Base-by-base conservation (phyloP, 495 filamentous ascomycete species). In the Chaetomidium leptoderma region DNA sequence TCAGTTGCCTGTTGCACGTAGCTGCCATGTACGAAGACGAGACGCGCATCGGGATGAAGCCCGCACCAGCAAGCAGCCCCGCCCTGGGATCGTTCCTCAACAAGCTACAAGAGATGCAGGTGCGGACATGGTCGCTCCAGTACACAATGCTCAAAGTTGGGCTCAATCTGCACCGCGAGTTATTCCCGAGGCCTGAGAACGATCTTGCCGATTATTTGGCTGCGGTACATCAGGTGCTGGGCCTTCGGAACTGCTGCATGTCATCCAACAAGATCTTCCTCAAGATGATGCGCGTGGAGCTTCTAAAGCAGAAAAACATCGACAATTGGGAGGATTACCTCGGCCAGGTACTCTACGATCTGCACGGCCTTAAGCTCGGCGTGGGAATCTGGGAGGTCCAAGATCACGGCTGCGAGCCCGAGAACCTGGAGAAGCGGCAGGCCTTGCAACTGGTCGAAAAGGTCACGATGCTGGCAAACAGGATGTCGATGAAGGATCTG, bases 401-500 rank as follows among this genome's bases (percentile, higher is more conserved):
- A 53, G 90, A 96, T 53, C 91, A 95, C 67, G 86, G 82, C 19
- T 91, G 88, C 64, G 75, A 81, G 11, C 66, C 83, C 1, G 90
- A 96, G 59, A 81, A 83, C 49, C 78, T 97, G 16, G 88, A 93
- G 65, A 84, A 83, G 51, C 75, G 80, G 6, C 90, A 86, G 49
- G 91, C 91, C 0, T 73, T 90, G 53, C 80, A 86, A 55, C 81
- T 97, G 52, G 83, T 96, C 19, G 87, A 92, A 54, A 86, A 91
- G 63, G 82, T 97, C 26, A 82, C 95, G 60, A 72, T 81, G 29
- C 84, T 96, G 44, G 88, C 91, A 0, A 83, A 85, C 55, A 85
- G 86, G 53, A 86, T 96, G 76, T 88, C 88, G 55, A 88, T 95
- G 77, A 95, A 91, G 57, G 95, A 97, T 63, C 68, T 99, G 27